phyloP scores from a whole-genome alignment of 2,329 filamentous ascomycete species.

The Cordyceps javanica region DNA sequence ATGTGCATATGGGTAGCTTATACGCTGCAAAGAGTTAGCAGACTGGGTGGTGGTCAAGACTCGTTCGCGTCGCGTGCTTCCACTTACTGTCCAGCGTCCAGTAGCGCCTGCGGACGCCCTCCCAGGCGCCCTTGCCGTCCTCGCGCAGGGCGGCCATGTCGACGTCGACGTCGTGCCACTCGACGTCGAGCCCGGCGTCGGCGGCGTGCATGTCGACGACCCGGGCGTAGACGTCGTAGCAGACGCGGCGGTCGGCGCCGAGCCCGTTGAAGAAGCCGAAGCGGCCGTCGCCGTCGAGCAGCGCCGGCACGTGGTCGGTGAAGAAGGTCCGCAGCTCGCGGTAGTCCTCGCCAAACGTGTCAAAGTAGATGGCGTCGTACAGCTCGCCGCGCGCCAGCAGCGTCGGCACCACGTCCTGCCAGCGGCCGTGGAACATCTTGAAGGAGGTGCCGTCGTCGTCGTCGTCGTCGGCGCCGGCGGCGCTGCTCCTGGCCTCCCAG shows the following conservation, averaged over 20 bases:
- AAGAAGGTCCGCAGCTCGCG: conserved; percentile 80
- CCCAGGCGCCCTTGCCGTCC: conserved; percentile 71
- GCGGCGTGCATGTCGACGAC: conserved; percentile 86
- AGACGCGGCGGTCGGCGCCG: conserved; percentile 84
- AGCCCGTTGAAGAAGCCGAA: conserved; percentile 90
- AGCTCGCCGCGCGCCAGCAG: conserved; percentile 62
- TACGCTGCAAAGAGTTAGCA: conserved; percentile 47
- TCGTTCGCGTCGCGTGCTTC: too few species aligned
- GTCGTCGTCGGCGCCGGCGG: too few species aligned
- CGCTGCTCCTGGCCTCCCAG: conserved; percentile 48
- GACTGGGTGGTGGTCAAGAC: background rate
- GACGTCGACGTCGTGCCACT: conserved; percentile 75
- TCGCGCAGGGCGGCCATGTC: conserved; percentile 59
- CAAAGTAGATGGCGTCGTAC: conserved; percentile 92
- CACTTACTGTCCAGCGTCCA: conserved; percentile 75
- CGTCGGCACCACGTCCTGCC: conserved; percentile 72
- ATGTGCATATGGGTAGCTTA: conserved; percentile 66
- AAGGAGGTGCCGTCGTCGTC: conserved; percentile 60
- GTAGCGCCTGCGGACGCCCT: conserved; percentile 80
- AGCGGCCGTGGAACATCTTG: conserved; percentile 64
- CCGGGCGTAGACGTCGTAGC: conserved; percentile 92
- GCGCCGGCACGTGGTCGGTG: conserved; percentile 72
- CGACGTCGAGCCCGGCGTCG: conserved; percentile 83
- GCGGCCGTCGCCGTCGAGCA: conserved; percentile 65
- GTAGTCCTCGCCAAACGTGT: conserved; percentile 96